These are phyloP conservation scores for Theileria orientalis DNA, from an alignment of 169 alveolate species.

Conservation along the genomic window DNA sequence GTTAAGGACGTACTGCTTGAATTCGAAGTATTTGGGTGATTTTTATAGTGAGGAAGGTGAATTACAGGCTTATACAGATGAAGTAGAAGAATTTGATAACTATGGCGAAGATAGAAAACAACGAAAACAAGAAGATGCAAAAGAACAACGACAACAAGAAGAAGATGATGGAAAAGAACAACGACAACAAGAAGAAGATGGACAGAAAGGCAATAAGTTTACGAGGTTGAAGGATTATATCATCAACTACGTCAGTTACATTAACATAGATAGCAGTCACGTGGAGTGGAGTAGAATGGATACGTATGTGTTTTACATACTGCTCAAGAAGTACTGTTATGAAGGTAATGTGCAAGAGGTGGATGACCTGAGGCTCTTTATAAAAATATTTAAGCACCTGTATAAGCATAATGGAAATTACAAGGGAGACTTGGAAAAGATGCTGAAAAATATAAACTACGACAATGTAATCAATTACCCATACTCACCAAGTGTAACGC, in stretches of 20 bases:
- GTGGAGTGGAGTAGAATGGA: neutral
- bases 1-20: neutral
- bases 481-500: neutral
- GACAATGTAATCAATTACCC: neutral
- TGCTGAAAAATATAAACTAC: constrained; percentile 2
- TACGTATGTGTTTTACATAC: neutral
- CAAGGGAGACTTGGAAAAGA: neutral
- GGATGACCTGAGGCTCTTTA: neutral
- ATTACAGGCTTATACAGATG: no score
- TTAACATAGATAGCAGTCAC: neutral
- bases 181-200: neutral
- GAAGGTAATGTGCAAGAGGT: neutral
- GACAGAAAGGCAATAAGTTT: neutral
- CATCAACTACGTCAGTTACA: neutral
- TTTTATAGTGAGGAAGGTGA: no score
- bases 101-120: no score
- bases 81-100: no score
- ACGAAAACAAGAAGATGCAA: no score
- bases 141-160: no score
- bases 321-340: constrained; percentile 3
- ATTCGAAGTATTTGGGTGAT: neutral
- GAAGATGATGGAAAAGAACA: no score
- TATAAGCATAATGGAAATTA: neutral
- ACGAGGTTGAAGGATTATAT: neutral
- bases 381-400: constrained; percentile 3